Evolutionary conservation across 208 protist species (phyloP).

Genomic region (Crithidia acanthocephali): DNA sequence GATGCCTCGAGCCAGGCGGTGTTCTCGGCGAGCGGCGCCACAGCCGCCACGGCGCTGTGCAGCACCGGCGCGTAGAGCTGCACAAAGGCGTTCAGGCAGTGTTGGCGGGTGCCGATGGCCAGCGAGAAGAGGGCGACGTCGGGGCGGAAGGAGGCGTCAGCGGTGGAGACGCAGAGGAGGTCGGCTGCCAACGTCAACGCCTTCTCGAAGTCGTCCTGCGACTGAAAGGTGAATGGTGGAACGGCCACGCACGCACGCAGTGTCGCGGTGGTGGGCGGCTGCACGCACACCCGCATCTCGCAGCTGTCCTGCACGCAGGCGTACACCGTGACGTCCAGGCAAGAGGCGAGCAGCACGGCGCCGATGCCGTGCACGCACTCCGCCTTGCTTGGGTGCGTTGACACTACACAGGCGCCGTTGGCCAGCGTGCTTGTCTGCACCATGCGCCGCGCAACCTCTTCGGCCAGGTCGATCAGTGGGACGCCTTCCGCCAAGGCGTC

Average conservation of each 20-base stretch:
- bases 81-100: slow-evolving; percentile 53
- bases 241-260: slow-evolving; percentile 32
- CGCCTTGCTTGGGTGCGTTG: slow-evolving; percentile 27
- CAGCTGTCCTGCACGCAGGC: slow-evolving; percentile 30
- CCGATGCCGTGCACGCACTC: slow-evolving; percentile 65
- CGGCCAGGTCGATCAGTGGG: slow-evolving; percentile 52
- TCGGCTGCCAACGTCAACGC: slow-evolving; percentile 72
- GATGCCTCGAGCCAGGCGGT: slow-evolving; percentile 44
- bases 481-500: slow-evolving; percentile 53
- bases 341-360: slow-evolving; percentile 61
- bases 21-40: slow-evolving; percentile 50
- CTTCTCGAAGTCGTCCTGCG: slow-evolving; percentile 52
- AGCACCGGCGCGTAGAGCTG: slow-evolving; percentile 59
- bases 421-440: slow-evolving; percentile 51
- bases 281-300: slow-evolving; percentile 31
- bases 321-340: slow-evolving; percentile 65
- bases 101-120: slow-evolving; percentile 43
- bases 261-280: not conserved
- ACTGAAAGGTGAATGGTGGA: slow-evolving; percentile 35
- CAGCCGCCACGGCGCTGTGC: slow-evolving; percentile 20
- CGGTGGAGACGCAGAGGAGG: slow-evolving; percentile 56
- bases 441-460: slow-evolving; percentile 68
- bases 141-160: slow-evolving; percentile 36
- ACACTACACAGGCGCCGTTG: slow-evolving; percentile 66
- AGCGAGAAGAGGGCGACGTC: slow-evolving; percentile 58